Evolutionary conservation across 345 rosid species (phyloP), one percentile per base, ranked within the genome.

Genomic region (Gossypium anomalum): DNA sequence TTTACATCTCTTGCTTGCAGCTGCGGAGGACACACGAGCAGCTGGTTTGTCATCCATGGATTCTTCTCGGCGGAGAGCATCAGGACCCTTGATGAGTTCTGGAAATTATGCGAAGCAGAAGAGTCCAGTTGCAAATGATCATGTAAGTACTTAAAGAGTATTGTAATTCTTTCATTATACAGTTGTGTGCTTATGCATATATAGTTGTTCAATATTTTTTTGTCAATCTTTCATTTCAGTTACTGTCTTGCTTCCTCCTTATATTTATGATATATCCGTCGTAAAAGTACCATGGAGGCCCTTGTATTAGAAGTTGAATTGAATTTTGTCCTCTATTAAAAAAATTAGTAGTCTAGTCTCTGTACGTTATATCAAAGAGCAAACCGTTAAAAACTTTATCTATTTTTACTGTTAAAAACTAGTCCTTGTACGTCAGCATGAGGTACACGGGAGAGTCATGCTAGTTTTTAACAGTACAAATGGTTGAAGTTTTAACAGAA

Each of bases 101-200:
- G 93, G 86, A 63, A 88, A 84, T 72, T 82, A 80, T 68, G 82
- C 90, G 13, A 82, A 87, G 88, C 96, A 92, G 75, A 90, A 87
- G 79, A 87, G 86, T 81, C 87, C 91, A 29, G 81, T 80, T 58
- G 79, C 83, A 34, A 87, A 84, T 61, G 92, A 92, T 62, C 79
- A 86, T 74, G 81, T 85, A 72, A 63, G 74, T 64, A 43, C 81
- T 16, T 87, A 83, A 77, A 91, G 15, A 83, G 88, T n/a, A 64
- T 84, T 82, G 97, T 90, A 87, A 78, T 81, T 78, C 56, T 45
- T 58, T 22, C 13, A 45, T 67, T 45, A 17, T 38, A 19, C 52
- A 49, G 14, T 29, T n/a, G 22, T 44, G 9, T 34, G 41, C 7
- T 34, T 22, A 27, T 19, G 12, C 15, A 23, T 34, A 60, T 43